Base-by-base conservation (phyloP, 306 rosid genomes). In the Arachis stenosperma region DNA sequence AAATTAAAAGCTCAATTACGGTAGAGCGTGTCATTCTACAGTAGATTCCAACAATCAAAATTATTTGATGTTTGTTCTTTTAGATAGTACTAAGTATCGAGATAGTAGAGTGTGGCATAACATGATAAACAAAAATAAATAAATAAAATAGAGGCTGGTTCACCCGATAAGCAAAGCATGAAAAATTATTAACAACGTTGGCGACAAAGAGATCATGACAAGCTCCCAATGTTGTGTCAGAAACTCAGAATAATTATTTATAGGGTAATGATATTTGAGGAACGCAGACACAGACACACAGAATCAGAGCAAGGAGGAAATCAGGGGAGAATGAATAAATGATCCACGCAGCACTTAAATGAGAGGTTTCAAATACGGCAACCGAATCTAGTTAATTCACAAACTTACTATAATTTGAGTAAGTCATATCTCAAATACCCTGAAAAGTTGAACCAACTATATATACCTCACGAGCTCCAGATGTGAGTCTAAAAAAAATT, bases 351-450 rank as follows among this genome's bases (percentile, higher is more conserved):
- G 59, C 36, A 80, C 78, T 41, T 29, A 75, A 65, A 65, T 2
- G 22, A 46, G 57, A 72, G 44, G n/a, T 44, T 67, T 55, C 59
- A 65, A 72, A 72, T 27, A 57, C 3, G 40, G 63, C 59, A 65
- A 62, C 73, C 64, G 36, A 65, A 70, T 58, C 69, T 67, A 59
- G 77, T 62, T 71, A 57, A 71, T 67, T 75, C 79, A 69, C 82
- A 77, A 73, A 73, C 72, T 79, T 69, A 33, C 65, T 84, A 59
- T 73, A 81, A 76, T 52, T 77, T 75, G 63, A 84, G 76, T 46
- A 77, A 67, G 61, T 76, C 70, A 69, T 41, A 75, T 67, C 77
- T 61, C 37, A 56, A 30, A 75, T 51, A 51, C 84, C 76, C 44
- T 46, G 41, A 58, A 61, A 50, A 62, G 39, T 9, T 0, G 27